A percentile compares a stretch with the other conserved stretches of the same genome.
phyloP scores from a whole-genome alignment of 345 rosid genomes.

The Eucalyptus microcorys region DNA sequence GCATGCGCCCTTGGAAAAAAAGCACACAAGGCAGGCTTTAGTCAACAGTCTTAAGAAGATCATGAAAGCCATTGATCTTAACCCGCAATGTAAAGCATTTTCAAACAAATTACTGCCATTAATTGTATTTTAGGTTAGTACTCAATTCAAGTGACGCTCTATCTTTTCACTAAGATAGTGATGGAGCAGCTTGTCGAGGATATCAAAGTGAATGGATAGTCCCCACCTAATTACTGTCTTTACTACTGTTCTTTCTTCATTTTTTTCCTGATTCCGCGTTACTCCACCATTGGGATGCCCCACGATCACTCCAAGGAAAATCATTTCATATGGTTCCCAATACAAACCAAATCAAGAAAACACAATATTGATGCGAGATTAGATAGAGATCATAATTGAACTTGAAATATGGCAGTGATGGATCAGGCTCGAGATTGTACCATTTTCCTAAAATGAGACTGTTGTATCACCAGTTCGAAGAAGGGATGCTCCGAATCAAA shows the following conservation, averaged over 20 bases:
- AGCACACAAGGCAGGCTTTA: background rate
- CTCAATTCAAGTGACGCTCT: background rate
- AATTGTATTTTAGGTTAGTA: background rate
- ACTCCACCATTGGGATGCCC: background rate
- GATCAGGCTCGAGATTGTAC: background rate
- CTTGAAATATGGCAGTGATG: background rate
- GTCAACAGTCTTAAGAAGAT: background rate
- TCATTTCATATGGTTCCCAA: background rate
- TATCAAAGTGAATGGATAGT: background rate
- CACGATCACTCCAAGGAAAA: background rate
- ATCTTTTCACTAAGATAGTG: background rate
- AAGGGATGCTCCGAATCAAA: background rate
- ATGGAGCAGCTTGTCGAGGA: background rate
- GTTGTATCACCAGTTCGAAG: background rate
- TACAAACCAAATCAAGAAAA: background rate
- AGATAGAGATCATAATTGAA: background rate
- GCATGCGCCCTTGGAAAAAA: background rate
- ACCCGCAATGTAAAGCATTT: background rate
- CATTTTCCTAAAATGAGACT: background rate
- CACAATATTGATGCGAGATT: background rate
- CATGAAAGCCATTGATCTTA: background rate
- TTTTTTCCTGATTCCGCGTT: background rate
- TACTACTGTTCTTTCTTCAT: background rate
- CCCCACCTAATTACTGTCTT: background rate
- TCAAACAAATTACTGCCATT: background rate